A percentile compares a stretch with the other conserved stretches of the same genome.
phyloP scores from a whole-genome alignment of 768 basidiomycete species.

The Auriscalpium orientale region DNA sequence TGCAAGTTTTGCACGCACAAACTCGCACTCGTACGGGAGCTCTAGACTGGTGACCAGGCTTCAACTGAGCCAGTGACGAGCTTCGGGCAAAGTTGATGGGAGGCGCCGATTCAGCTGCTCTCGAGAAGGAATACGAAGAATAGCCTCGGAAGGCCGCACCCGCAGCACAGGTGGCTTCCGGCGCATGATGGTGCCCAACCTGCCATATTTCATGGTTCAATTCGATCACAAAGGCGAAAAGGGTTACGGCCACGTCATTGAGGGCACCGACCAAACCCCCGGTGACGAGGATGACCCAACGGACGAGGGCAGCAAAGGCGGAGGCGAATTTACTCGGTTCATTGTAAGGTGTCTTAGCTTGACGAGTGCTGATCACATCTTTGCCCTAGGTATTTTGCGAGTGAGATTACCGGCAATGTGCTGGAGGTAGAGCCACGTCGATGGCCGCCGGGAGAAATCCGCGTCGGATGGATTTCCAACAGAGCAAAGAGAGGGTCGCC shows the following conservation, averaged over 20 bases:
- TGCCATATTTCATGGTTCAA: conserved; percentile 98
- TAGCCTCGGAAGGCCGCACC: conserved; percentile 44
- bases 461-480: conserved; percentile 57
- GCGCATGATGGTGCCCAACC: conserved; percentile 89
- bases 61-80: too few relatives aligned
- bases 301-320: conserved; percentile 85
- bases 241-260: conserved; percentile 97
- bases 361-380: neutral
- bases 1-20: too few relatives aligned
- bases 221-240: conserved; percentile 98
- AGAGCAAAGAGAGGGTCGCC: conserved; percentile 62
- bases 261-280: conserved; percentile 67
- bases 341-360: conserved; percentile 17
- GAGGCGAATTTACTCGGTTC: conserved; percentile 85
- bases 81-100: conserved; percentile 85
- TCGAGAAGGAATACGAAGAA: conserved; percentile 83
- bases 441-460: conserved; percentile 89
- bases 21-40: too few relatives aligned
- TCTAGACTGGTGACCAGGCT: too few relatives aligned
- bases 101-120: conserved; percentile 60
- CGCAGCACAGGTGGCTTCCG: conserved; percentile 86
- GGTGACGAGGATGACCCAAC: conserved; percentile 59
- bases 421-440: conserved; percentile 78
- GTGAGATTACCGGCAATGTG: conserved; percentile 89
- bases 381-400: conserved; percentile 75